Evolutionary conservation across 129 eudicot species (phyloP).

Genomic region (Sambucus nigra): DNA sequence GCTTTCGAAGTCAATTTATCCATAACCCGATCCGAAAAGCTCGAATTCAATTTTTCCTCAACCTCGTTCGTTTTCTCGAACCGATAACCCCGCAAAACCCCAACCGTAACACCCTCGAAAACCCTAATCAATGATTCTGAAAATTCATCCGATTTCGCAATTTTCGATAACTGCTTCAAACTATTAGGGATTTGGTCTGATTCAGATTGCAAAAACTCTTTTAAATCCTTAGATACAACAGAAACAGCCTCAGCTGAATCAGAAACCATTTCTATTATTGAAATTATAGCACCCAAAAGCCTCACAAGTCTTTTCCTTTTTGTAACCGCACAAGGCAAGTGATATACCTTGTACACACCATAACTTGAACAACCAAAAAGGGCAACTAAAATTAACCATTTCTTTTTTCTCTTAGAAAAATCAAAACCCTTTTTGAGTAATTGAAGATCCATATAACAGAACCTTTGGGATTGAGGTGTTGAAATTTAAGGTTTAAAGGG

Average conservation of each 20-base stretch:
- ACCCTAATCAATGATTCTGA: conserved; percentile 34
- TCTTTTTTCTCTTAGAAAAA: conserved; percentile 27
- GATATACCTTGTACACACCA: conserved; percentile 49
- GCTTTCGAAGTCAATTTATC: too few species aligned
- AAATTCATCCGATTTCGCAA: conserved; percentile 51
- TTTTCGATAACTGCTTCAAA: conserved; percentile 56
- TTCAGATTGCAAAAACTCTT: conserved; percentile 46
- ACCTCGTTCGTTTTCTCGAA: conserved; percentile 5
- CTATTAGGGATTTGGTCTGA: conserved; percentile 57
- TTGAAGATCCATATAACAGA: conserved; percentile 34
- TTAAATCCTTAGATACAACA: conserved; percentile 54
- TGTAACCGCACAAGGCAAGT: conserved; percentile 40
- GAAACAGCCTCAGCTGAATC: conserved; percentile 53
- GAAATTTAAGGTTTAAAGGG: neutral
- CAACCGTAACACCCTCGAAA: conserved; percentile 42
- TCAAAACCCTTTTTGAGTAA: conserved; percentile 34
- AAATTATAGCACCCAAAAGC: conserved; percentile 31
- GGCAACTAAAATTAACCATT: conserved; percentile 35
- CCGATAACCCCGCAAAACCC: conserved; percentile 43
- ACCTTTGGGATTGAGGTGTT: neutral
- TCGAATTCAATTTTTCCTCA: conserved; percentile 19
- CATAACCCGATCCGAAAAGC: conserved; percentile 36
- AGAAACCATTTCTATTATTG: conserved; percentile 45
- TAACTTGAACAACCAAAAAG: conserved; percentile 47
- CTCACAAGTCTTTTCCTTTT: conserved; percentile 36